Conservation (phyloP, 306 rosid genomes). For the Acacia crassicarpa region DNA sequence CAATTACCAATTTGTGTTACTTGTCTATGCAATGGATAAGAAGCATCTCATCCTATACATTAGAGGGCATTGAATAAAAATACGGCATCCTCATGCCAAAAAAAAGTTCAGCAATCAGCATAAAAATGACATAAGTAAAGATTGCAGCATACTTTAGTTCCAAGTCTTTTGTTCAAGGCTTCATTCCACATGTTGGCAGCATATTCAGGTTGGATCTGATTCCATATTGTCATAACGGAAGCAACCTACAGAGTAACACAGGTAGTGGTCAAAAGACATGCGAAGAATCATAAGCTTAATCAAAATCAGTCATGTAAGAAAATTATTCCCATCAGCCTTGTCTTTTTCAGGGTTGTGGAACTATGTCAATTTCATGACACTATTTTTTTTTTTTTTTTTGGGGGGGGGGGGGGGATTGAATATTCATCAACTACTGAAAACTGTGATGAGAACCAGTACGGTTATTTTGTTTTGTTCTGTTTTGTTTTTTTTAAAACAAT, state of each 20-base stretch:
- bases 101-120: constrained; percentile 15
- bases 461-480: constrained; percentile 19
- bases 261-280: constrained; percentile 27
- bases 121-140: background rate
- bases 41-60: constrained; percentile 15
- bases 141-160: constrained; percentile 62
- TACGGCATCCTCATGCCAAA: constrained; percentile 2
- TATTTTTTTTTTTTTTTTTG: background rate
- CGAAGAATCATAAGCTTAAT: constrained; percentile 10
- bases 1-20: background rate
- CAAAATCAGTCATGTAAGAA: constrained; percentile 7
- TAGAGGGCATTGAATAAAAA: background rate
- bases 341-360: background rate
- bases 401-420: background rate
- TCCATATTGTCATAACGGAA: constrained; percentile 96
- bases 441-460: constrained; percentile 16
- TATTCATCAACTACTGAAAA: constrained; percentile 10
- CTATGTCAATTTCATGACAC: constrained; percentile 12
- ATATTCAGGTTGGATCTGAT: constrained; percentile 78
- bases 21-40: constrained; percentile 24
- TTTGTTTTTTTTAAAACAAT: background rate
- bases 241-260: constrained; percentile 69
- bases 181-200: constrained; percentile 98
- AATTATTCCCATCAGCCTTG: constrained; percentile 6
- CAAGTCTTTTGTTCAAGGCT: constrained; percentile 94